Evolutionary conservation across 225 moss, liverwort and hornwort genomes (phyloP).

Genomic region (Lunularia cruciata): DNA sequence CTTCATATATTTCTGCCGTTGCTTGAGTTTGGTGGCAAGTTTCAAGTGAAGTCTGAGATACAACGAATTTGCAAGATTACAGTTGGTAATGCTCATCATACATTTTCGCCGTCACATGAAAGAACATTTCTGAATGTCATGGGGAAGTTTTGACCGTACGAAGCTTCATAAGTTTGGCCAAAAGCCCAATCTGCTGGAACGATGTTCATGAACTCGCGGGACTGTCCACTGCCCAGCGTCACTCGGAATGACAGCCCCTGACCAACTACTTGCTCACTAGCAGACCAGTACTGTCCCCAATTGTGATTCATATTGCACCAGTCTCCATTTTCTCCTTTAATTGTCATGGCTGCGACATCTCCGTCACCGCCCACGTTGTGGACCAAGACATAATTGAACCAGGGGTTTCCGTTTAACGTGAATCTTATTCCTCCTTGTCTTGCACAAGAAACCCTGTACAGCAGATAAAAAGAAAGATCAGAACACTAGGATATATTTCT

Average conservation of each 20-base stretch:
- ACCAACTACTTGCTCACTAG: not conserved
- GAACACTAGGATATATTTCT: no score
- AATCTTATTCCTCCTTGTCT: conserved; percentile 11
- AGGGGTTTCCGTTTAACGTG: conserved; percentile 19
- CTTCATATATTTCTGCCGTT: no score
- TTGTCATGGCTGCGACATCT: not conserved
- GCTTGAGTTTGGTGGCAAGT: no score
- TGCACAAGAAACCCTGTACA: not conserved
- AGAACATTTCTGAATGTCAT: no score
- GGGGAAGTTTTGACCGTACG: no score
- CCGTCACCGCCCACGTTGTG: conserved; percentile 12
- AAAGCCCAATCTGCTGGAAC: not conserved
- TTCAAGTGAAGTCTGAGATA: no score
- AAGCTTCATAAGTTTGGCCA: conserved; percentile 16
- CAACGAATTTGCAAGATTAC: no score
- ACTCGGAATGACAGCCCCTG: conserved; percentile 12
- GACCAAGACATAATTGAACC: conserved; percentile 14
- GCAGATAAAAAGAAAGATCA: no score
- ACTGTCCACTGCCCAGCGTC: not conserved
- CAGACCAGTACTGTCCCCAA: conserved; percentile 17
- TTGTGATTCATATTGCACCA: conserved; percentile 7
- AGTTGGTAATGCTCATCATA: no score
- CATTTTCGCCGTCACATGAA: no score
- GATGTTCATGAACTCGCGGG: not conserved
- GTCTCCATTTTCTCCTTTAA: not conserved